A percentile compares a stretch with the other conserved stretches of the same genome.
phyloP scores from a whole-genome alignment of 129 eudicot genomes.

The Helichrysum umbraculigerum region DNA sequence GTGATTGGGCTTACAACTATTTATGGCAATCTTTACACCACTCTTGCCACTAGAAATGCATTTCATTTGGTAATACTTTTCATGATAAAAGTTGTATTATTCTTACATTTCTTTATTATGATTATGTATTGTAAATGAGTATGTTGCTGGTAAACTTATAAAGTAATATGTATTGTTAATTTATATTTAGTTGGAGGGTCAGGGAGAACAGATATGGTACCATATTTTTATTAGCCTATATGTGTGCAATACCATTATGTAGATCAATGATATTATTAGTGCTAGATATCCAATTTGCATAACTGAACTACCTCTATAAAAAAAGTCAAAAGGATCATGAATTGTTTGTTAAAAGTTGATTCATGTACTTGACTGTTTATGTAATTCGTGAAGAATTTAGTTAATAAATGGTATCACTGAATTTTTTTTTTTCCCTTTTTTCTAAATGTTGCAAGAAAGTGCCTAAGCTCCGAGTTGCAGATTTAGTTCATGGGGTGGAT shows the following conservation, averaged over 20 bases:
- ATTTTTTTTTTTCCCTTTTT: conserved; percentile 5
- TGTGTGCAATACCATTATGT: neutral
- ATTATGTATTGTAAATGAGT: too few species aligned
- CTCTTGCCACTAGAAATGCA: conserved; percentile 93
- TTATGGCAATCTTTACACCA: conserved; percentile 93
- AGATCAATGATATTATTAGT: neutral
- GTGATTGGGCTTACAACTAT: conserved; percentile 95
- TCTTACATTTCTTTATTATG: neutral
- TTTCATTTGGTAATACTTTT: conserved; percentile 70
- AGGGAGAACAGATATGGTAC: conserved; percentile 89
- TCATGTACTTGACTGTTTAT: neutral
- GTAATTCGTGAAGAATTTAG: conserved; percentile 6
- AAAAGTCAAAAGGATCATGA: neutral
- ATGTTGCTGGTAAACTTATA: neutral
- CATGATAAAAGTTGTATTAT: neutral
- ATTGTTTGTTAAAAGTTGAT: neutral
- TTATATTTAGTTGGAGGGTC: conserved; percentile 73
- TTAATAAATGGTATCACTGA: neutral
- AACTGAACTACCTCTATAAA: neutral
- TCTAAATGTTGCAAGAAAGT: conserved; percentile 60
- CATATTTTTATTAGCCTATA: neutral
- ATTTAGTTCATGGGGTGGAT: conserved; percentile 91
- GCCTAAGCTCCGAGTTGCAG: conserved; percentile 91
- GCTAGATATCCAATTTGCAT: neutral
- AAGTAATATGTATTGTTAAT: neutral